Conservation (phyloP, 2,329 filamentous ascomycete species). For the Acephala macrosclerotiorum region DNA sequence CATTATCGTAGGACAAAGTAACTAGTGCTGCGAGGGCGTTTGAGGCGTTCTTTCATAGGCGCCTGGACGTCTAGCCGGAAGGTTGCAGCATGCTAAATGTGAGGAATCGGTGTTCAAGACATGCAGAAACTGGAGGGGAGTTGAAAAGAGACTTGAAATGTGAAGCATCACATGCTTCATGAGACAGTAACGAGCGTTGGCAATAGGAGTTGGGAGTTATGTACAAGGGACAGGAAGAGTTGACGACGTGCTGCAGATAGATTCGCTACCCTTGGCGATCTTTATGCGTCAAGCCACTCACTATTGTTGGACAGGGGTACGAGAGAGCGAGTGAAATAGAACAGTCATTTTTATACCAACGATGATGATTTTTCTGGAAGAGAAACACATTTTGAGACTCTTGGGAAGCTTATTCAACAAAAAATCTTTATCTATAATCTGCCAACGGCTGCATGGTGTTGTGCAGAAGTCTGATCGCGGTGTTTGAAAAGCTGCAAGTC, state of each 20-base stretch:
- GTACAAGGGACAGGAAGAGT: conserved; percentile 16
- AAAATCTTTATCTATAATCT: not conserved
- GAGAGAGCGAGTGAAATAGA: not conserved
- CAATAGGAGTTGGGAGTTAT: conserved; percentile 10
- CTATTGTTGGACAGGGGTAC: not conserved
- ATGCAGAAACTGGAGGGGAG: conserved; percentile 3
- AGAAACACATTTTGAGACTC: not conserved
- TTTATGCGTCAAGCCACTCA: conserved; percentile 12
- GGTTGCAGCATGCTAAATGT: conserved; percentile 16
- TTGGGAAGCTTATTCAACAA: not conserved
- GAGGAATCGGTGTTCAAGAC: not conserved
- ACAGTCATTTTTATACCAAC: not conserved
- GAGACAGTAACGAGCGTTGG: conserved; percentile 8
- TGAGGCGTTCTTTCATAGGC: conserved; percentile 28
- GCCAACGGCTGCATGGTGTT: not conserved
- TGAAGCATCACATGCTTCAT: conserved; percentile 16
- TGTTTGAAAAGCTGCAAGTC: not conserved
- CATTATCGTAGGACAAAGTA: conserved; percentile 32
- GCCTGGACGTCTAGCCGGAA: conserved; percentile 16
- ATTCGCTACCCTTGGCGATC: conserved; percentile 29
- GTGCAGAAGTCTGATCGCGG: conserved; percentile 13
- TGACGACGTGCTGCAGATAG: conserved; percentile 21
- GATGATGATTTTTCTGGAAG: not conserved
- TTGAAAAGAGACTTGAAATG: not conserved
- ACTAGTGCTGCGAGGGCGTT: conserved; percentile 20